Conservation (phyloP, 306 rosid genomes). For the Inga laurina region DNA sequence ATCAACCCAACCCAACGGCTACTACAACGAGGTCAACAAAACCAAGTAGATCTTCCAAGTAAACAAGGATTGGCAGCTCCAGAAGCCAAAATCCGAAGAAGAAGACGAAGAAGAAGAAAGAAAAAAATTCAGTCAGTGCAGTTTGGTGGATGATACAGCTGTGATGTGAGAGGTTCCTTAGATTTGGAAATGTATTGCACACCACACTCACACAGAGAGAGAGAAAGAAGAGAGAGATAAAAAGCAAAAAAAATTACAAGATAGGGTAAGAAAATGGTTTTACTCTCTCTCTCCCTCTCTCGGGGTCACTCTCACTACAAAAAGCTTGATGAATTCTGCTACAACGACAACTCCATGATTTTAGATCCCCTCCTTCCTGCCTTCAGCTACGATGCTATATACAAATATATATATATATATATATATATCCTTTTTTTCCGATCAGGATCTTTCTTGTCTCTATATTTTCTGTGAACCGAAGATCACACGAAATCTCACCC, state of each 20-base stretch:
- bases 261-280: not conserved
- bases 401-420: not conserved
- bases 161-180: conserved; percentile 24
- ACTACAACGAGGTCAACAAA: not conserved
- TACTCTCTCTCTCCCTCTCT: conserved; percentile 18
- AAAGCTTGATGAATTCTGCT: not conserved
- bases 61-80: not conserved
- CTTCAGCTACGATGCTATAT: not conserved
- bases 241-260: not conserved
- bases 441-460: not conserved
- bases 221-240: not conserved
- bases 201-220: conserved; percentile 13
- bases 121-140: not conserved
- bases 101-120: not conserved
- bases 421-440: not conserved
- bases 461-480: not conserved
- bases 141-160: conserved; percentile 47
- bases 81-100: not conserved
- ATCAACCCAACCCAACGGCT: not conserved
- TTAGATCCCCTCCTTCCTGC: not conserved
- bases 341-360: not conserved
- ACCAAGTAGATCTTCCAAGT: not conserved
- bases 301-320: not conserved
- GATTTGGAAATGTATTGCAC: conserved; percentile 39
- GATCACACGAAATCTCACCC: not conserved